Evolutionary conservation across 164 flowering plant species (phyloP).

Genomic region (Tinospora cordifolia): DNA sequence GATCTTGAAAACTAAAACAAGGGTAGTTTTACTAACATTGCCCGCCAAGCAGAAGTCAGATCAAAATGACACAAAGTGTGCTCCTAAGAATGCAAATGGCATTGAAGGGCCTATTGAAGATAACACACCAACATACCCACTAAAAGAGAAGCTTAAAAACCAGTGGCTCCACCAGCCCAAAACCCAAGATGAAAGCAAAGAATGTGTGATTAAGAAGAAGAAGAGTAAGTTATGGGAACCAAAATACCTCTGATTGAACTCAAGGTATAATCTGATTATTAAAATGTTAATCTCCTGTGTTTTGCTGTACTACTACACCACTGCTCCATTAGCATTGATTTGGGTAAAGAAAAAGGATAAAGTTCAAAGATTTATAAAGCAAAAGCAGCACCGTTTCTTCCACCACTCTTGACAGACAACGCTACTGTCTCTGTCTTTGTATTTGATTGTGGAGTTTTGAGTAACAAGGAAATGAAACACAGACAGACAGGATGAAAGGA

Average conservation of each 20-base stretch:
- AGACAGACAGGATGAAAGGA: background rate
- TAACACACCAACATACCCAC: background rate
- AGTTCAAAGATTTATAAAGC: background rate
- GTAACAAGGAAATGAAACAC: background rate
- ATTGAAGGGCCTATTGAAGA: background rate
- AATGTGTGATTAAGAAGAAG: background rate
- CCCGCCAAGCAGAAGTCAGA: background rate
- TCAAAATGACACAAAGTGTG: background rate
- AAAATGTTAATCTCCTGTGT: background rate
- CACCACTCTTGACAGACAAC: background rate
- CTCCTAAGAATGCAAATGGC: background rate
- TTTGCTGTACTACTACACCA: background rate
- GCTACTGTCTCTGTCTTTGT: background rate
- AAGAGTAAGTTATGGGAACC: background rate
- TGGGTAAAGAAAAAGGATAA: background rate
- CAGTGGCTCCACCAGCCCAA: background rate
- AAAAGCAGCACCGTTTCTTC: background rate
- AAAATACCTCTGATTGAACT: background rate
- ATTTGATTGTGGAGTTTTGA: background rate
- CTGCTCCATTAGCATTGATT: background rate
- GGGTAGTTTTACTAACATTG: too few species aligned
- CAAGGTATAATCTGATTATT: constrained; percentile 1
- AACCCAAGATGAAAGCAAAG: background rate
- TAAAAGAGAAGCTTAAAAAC: background rate
- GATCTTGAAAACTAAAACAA: background rate